These are phyloP conservation scores for Selaginella tamariscina DNA, from an alignment of 75 land plant species.

Conservation along the genomic window DNA sequence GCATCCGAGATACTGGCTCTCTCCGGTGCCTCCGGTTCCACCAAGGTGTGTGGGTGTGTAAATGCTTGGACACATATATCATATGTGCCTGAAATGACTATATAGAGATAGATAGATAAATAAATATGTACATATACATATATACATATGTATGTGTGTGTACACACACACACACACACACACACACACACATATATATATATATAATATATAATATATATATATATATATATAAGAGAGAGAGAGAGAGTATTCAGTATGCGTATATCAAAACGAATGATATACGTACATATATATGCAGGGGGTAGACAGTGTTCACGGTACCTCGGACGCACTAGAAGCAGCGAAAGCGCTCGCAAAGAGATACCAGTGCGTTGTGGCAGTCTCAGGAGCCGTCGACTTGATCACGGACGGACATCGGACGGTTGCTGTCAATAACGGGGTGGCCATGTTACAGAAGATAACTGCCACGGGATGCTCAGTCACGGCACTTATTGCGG, in stretches of 20 bases:
- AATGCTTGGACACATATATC: not conserved
- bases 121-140: too few relatives aligned
- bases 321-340: not conserved
- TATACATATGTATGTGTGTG: not conserved
- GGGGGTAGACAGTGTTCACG: slow-evolving; percentile 2
- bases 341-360: slow-evolving; percentile 3
- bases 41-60: slow-evolving; percentile 33
- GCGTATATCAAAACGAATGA: not conserved
- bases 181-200: not conserved
- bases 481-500: slow-evolving; percentile 4
- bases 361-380: not conserved
- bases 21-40: not conserved
- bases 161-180: too few relatives aligned
- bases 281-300: not conserved
- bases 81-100: not conserved
- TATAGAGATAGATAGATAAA: too few relatives aligned
- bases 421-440: slow-evolving; percentile 10
- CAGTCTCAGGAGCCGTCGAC: slow-evolving; percentile 11
- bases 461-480: not conserved
- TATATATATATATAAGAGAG: not conserved
- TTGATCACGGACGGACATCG: not conserved
- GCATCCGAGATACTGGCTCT: not conserved
- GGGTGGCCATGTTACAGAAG: not conserved
- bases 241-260: not conserved
- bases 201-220: not conserved